Evolutionary conservation across 2,329 filamentous ascomycete species (phyloP).

Genomic region (Alternaria burnsii): DNA sequence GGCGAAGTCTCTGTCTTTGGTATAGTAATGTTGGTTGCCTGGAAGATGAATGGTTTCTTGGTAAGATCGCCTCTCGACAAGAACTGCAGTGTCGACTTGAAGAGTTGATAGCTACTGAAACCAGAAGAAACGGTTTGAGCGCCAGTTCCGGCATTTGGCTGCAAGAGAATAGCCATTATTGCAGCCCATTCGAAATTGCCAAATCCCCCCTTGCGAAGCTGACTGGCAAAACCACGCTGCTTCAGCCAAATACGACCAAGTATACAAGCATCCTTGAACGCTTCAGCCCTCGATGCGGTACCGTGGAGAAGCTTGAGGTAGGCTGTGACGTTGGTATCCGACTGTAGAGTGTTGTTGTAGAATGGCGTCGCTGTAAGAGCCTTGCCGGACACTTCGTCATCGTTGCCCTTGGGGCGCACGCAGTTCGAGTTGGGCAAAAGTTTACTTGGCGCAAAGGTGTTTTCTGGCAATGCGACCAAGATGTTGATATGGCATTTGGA

Average conservation of each 20-base stretch:
- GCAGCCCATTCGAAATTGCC: conserved; percentile 90
- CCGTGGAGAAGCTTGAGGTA: conserved; percentile 80
- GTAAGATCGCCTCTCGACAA: conserved; percentile 76
- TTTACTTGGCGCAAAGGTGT: conserved; percentile 75
- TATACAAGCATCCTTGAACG: conserved; percentile 84
- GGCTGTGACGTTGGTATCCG: conserved; percentile 74
- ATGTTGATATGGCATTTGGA: conserved; percentile 68
- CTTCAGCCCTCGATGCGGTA: conserved; percentile 72
- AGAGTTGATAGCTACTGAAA: conserved; percentile 90
- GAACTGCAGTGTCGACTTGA: conserved; percentile 93
- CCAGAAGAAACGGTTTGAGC: conserved; percentile 77
- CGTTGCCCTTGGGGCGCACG: conserved; percentile 65
- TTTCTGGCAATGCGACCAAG: conserved; percentile 75
- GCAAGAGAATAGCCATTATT: conserved; percentile 80
- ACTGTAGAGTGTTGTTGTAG: conserved; percentile 86
- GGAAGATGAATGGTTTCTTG: conserved; percentile 68
- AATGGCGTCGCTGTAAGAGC: conserved; percentile 71
- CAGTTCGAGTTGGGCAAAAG: conserved; percentile 75
- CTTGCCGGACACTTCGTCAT: conserved; percentile 52
- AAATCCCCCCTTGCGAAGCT: conserved; percentile 80
- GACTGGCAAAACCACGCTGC: conserved; percentile 80
- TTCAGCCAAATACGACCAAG: conserved; percentile 88
- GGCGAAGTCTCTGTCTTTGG: conserved; percentile 63
- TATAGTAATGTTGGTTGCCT: conserved; percentile 48
- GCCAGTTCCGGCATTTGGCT: conserved; percentile 77